Conservation (phyloP, 78 protist genomes). For the Speleostelium caveatum region DNA sequence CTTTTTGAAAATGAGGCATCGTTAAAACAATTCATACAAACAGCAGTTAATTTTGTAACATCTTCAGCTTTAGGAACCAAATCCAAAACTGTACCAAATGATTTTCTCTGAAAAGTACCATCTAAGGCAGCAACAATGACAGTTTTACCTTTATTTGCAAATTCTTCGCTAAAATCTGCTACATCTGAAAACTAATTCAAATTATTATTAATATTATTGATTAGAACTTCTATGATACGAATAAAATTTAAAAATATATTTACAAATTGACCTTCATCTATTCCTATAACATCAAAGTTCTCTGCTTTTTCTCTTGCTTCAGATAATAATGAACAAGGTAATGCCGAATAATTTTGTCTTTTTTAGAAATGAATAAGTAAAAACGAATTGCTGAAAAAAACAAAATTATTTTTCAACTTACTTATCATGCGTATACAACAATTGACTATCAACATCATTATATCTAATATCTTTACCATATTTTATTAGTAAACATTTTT, state of each 20-base stretch:
- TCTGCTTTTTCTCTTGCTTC: constrained; percentile 49
- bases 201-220: background rate
- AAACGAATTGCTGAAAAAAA: too few species aligned
- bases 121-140: constrained; percentile 94
- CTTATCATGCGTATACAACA: constrained; percentile 89
- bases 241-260: background rate
- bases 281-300: constrained; percentile 88
- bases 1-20: constrained; percentile 92
- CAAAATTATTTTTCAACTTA: background rate
- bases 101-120: constrained; percentile 89
- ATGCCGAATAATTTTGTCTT: constrained; percentile 79
- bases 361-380: too few species aligned
- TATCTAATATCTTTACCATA: constrained; percentile 87
- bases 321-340: constrained; percentile 57
- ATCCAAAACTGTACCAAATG: constrained; percentile 83
- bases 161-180: constrained; percentile 84
- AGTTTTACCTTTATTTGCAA: constrained; percentile 91
- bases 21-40: constrained; percentile 84
- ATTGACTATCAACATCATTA: constrained; percentile 43
- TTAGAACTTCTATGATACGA: background rate
- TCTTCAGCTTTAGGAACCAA: constrained; percentile 89
- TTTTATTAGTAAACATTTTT: constrained; percentile 81
- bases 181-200: constrained; percentile 92
- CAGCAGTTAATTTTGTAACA: constrained; percentile 90
- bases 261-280: constrained; percentile 96